phyloP scores from a whole-genome alignment of 2,329 filamentous ascomycete species.

The Cladosporium oxysporum region DNA sequence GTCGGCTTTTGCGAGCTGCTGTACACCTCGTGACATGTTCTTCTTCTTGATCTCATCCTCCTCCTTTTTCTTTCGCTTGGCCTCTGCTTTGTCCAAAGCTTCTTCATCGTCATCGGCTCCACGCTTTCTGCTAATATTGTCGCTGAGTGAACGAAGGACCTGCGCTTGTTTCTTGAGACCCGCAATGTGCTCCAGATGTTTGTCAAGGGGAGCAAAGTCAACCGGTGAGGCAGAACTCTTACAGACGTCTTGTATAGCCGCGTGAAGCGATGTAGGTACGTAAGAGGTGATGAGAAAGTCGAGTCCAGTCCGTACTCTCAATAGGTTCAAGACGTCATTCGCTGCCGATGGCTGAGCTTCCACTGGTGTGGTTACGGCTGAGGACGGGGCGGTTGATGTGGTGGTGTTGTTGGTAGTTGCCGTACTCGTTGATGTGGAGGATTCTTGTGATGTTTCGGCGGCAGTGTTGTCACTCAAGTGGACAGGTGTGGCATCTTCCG shows the following conservation, averaged over 20 bases:
- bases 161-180: conserved; percentile 70
- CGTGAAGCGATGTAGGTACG: conserved; percentile 50
- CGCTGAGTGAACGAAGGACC: conserved; percentile 65
- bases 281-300: conserved; percentile 66
- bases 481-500: conserved; percentile 27
- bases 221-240: conserved; percentile 41
- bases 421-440: conserved; percentile 32
- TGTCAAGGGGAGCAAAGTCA: conserved; percentile 71
- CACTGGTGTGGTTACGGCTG: conserved; percentile 33
- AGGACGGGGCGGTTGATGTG: conserved; percentile 30
- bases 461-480: conserved; percentile 24
- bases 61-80: conserved; percentile 83
- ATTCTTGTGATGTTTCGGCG: conserved; percentile 25
- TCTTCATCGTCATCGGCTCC: conserved; percentile 63
- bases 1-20: conserved; percentile 85
- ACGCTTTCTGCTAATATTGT: conserved; percentile 70
- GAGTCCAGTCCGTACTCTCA: conserved; percentile 65
- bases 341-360: conserved; percentile 12
- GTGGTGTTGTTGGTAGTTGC: conserved; percentile 23
- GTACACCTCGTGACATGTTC: conserved; percentile 73
- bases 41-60: conserved; percentile 88
- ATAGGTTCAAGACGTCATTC: conserved; percentile 56
- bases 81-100: conserved; percentile 59
- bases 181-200: conserved; percentile 67
- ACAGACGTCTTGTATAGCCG: conserved; percentile 47